Evolutionary conservation across 306 rosid genomes (phyloP).

Genomic region (Begonia masoniana): DNA sequence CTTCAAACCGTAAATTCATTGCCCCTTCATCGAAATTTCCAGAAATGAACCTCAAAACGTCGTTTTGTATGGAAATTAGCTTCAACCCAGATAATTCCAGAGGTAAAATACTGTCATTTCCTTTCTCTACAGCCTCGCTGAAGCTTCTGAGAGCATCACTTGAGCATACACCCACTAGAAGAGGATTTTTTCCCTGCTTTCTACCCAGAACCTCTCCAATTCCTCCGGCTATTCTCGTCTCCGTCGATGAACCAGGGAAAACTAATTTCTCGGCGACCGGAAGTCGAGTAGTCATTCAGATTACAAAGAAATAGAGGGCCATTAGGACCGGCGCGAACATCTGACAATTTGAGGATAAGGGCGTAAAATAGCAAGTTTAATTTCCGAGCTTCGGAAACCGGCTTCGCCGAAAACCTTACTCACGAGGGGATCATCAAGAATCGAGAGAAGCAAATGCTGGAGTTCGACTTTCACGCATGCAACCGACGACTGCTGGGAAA

Average conservation of each 20-base stretch:
- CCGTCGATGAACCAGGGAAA: slow-evolving; percentile 23
- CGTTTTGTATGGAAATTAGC: slow-evolving; percentile 36
- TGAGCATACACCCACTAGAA: slow-evolving; percentile 72
- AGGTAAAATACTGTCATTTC: slow-evolving; percentile 37
- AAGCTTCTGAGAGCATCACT: slow-evolving; percentile 44
- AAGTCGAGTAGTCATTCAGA: slow-evolving; percentile 30
- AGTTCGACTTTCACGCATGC: slow-evolving; percentile 70
- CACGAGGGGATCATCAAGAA: slow-evolving; percentile 92
- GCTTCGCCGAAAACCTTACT: slow-evolving; percentile 90
- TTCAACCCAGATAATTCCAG: slow-evolving; percentile 38
- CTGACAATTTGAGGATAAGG: slow-evolving; percentile 56
- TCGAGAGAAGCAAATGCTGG: slow-evolving; percentile 64
- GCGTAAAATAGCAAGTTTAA: slow-evolving; percentile 63
- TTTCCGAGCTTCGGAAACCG: slow-evolving; percentile 95
- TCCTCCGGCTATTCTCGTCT: slow-evolving; percentile 46
- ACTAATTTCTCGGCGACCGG: slow-evolving; percentile 30
- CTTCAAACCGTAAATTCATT: slow-evolving; percentile 20
- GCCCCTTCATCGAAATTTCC: slow-evolving; percentile 22
- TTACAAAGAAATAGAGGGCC: slow-evolving; percentile 64
- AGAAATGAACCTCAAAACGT: slow-evolving; percentile 18
- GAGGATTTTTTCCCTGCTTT: slow-evolving; percentile 50
- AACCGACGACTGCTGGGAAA: slow-evolving; percentile 53
- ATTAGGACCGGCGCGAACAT: slow-evolving; percentile 30
- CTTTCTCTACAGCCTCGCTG: slow-evolving; percentile 31
- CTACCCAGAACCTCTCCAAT: slow-evolving; percentile 57